These are phyloP conservation scores for Podila epicladia DNA, from an alignment of 192 early-diverging fungal genomes.

Conservation along the genomic window DNA sequence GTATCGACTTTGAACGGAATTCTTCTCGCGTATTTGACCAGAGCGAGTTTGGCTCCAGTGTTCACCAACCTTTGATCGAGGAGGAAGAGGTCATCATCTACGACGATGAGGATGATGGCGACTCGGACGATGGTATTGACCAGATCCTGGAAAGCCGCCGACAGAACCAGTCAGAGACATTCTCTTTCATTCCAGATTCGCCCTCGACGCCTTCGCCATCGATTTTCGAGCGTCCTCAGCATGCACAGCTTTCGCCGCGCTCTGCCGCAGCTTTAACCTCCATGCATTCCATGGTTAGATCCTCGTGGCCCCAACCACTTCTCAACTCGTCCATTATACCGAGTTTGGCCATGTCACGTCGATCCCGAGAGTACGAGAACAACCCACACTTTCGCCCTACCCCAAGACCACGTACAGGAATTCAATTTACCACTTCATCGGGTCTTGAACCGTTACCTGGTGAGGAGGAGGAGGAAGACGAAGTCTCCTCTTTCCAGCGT, in stretches of 20 bases:
- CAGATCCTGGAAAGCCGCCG: conserved; percentile 16
- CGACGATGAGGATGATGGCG: conserved; percentile 15
- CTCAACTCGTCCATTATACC: conserved; percentile 19
- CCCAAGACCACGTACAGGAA: background rate
- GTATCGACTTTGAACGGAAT: background rate
- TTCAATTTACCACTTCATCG: background rate
- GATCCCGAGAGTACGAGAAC: conserved; percentile 17
- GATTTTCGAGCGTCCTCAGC: conserved; percentile 23
- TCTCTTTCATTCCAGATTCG: conserved; percentile 4
- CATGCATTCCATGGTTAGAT: conserved; percentile 7
- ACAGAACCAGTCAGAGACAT: background rate
- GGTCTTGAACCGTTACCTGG: background rate
- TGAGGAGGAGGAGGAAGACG: background rate
- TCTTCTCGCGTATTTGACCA: conserved; percentile 3
- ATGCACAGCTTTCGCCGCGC: conserved; percentile 34
- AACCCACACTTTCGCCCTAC: conserved; percentile 31
- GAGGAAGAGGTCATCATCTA: conserved; percentile 9
- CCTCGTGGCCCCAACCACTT: conserved; percentile 12
- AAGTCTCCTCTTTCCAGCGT: background rate
- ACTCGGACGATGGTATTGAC: conserved; percentile 29
- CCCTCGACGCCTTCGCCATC: conserved; percentile 9
- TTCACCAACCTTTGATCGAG: background rate
- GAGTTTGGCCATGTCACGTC: conserved; percentile 6
- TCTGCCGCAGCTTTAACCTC: conserved; percentile 27
- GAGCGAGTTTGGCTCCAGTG: conserved; percentile 9